phyloP scores from a whole-genome alignment of 345 rosid genomes.

The Angophora floribunda region DNA sequence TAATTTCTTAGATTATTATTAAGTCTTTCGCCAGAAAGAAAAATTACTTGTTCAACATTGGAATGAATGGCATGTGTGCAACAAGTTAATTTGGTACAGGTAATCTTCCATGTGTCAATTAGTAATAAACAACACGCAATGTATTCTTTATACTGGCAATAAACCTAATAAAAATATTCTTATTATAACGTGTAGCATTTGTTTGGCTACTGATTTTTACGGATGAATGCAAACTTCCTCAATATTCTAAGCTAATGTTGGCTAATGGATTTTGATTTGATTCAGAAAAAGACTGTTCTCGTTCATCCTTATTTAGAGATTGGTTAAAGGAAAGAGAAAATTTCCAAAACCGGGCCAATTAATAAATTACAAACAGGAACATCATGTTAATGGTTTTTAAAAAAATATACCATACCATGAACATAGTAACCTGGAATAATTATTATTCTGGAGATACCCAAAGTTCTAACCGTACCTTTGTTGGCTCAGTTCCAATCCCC shows the following conservation, averaged over 20 bases:
- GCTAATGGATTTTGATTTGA: neutral
- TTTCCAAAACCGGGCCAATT: neutral
- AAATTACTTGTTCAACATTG: neutral
- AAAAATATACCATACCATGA: no score
- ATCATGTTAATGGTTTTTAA: no score
- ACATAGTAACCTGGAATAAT: no score
- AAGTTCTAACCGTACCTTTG: neutral
- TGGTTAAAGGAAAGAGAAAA: no score
- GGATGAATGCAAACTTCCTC: neutral
- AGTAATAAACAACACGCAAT: neutral
- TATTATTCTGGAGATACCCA: no score
- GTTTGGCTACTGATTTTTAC: neutral
- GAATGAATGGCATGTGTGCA: neutral
- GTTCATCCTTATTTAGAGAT: no score
- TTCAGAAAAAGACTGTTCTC: neutral
- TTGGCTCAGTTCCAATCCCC: constrained; percentile 50
- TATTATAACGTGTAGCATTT: neutral
- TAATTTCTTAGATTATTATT: neutral
- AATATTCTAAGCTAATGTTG: neutral
- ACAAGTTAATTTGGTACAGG: accelerated
- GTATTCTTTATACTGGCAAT: neutral
- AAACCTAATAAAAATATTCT: neutral
- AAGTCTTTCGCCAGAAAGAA: neutral
- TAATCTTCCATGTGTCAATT: neutral
- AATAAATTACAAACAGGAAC: no score